Conservation (phyloP, 768 basidiomycete genomes). For the Hygrophoropsis aurantiaca region DNA sequence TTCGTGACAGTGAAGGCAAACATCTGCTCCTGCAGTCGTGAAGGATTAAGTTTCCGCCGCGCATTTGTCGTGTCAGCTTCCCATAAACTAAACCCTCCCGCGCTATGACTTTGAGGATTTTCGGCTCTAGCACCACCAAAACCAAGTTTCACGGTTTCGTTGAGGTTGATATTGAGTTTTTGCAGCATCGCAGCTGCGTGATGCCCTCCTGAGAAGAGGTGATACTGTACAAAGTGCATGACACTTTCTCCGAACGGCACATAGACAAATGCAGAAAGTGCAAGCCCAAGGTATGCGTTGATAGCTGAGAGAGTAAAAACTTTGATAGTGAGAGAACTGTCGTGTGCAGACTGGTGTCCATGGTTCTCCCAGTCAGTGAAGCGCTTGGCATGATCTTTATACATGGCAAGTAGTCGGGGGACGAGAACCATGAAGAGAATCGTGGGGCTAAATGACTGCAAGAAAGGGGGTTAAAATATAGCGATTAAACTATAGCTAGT, state of each 20-base stretch:
- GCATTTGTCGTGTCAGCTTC: slow-evolving; percentile 50
- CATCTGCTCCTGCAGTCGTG: slow-evolving; percentile 84
- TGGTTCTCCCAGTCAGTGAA: slow-evolving; percentile 95
- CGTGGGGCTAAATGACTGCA: slow-evolving; percentile 77
- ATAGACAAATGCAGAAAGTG: slow-evolving; percentile 92
- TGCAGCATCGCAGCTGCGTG: slow-evolving; percentile 15
- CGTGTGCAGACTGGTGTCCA: slow-evolving; percentile 71
- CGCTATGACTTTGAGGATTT: slow-evolving; percentile 10
- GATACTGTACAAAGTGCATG: slow-evolving; percentile 53
- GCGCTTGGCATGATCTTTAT: slow-evolving; percentile 62
- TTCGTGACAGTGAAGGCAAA: slow-evolving; percentile 91
- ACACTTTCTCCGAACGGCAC: slow-evolving; percentile 89
- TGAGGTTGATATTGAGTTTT: slow-evolving; percentile 22
- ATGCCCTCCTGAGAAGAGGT: slow-evolving; percentile 25
- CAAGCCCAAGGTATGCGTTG: slow-evolving; percentile 90
- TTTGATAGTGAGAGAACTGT: slow-evolving; percentile 82
- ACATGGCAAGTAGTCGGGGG: slow-evolving; percentile 74
- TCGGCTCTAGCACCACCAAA: slow-evolving; percentile 15
- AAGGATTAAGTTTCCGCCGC: slow-evolving; percentile 60
- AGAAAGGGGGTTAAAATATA: slow-evolving; percentile 2
- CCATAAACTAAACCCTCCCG: slow-evolving; percentile 38
- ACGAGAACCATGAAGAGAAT: slow-evolving; percentile 79
- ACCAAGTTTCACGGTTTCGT: slow-evolving; percentile 28
- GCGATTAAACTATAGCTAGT: background rate
- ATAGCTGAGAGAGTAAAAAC: slow-evolving; percentile 86